Evolutionary conservation across 108 stramenopile genomes (phyloP).

Genomic region (Conticribra guillardii): DNA sequence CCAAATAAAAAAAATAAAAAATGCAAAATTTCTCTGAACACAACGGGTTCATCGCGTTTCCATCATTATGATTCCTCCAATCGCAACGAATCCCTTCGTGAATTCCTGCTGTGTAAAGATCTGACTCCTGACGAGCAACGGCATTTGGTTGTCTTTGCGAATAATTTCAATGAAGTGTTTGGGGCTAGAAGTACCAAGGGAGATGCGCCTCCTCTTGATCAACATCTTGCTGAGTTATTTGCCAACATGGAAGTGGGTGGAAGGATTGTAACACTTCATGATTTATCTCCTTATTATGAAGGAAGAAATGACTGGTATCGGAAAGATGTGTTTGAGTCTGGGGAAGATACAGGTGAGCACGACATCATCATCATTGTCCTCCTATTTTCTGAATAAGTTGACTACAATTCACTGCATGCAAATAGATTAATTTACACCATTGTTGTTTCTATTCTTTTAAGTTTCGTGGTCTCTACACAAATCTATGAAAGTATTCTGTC

Average conservation of each 20-base stretch:
- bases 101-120: conserved; percentile 18
- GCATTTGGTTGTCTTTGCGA: conserved; percentile 29
- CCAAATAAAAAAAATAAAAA: background rate
- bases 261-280: conserved; percentile 24
- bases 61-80: background rate
- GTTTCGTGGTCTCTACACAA: conserved; percentile 5
- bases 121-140: conserved; percentile 4
- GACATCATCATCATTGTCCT: too few species aligned
- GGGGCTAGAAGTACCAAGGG: conserved; percentile 13
- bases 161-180: conserved; percentile 34
- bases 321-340: conserved; percentile 14
- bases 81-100: conserved; percentile 11
- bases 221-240: conserved; percentile 24
- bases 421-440: background rate
- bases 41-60: background rate
- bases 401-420: background rate
- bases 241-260: conserved; percentile 34
- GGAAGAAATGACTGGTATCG: conserved; percentile 22
- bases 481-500: conserved; percentile 9
- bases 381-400: background rate
- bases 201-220: conserved; percentile 7
- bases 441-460: background rate
- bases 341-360: conserved; percentile 2
- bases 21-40: background rate
- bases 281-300: conserved; percentile 15